Evolutionary conservation across 202 grass and related monocot genomes (phyloP).

Genomic region (Panicum virgatum): DNA sequence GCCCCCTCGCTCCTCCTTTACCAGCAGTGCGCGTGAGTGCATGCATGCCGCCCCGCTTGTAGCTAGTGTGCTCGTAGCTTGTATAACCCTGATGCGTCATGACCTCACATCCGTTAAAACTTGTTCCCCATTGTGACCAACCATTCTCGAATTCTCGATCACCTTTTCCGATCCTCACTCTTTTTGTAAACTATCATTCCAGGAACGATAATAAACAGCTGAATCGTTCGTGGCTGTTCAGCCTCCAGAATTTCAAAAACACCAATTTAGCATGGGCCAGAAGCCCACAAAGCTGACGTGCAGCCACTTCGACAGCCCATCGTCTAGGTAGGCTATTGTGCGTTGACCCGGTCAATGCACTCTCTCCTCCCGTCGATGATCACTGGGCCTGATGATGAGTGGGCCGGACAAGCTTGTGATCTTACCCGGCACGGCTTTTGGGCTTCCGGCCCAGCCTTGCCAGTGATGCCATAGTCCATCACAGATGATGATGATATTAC

Average conservation of each 20-base stretch:
- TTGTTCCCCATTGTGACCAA: background rate
- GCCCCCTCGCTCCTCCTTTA: background rate
- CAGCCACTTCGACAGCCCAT: too few species aligned
- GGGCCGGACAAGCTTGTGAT: background rate
- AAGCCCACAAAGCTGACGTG: too few species aligned
- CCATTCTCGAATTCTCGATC: background rate
- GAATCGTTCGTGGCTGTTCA: too few species aligned
- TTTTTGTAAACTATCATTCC: too few species aligned
- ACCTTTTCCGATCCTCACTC: background rate
- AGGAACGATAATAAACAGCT: too few species aligned
- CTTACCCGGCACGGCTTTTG: background rate
- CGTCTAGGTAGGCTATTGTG: too few species aligned
- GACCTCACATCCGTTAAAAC: conserved; percentile 10
- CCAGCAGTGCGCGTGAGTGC: conserved; percentile 18
- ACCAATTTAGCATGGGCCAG: background rate
- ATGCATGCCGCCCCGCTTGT: background rate
- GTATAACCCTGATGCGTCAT: background rate
- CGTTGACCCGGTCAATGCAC: too few species aligned
- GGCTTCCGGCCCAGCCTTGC: background rate
- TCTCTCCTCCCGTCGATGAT: background rate
- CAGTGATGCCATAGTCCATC: too few species aligned
- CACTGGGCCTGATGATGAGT: background rate
- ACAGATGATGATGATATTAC: too few species aligned
- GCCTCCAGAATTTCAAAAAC: too few species aligned
- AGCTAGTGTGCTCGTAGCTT: background rate